Evolutionary conservation across 1,139 yeast species (phyloP), one percentile per base, ranked within the genome.

Genomic region (Hansenula sp.): DNA sequence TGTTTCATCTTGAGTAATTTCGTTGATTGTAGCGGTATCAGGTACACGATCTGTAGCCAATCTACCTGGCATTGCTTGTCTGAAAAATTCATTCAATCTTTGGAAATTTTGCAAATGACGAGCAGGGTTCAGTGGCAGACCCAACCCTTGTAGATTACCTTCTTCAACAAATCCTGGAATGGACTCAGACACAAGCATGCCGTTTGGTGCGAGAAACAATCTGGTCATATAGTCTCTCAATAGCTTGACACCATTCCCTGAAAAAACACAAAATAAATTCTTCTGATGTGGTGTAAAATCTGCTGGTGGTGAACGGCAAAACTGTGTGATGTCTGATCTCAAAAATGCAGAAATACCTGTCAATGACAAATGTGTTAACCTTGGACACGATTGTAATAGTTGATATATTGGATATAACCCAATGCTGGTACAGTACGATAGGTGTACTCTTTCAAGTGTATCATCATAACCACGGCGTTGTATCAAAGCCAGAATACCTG

Each of bases 281-380:
- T 82, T 82, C 62, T 92, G 98, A 53, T 83, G 85, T 44, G 82
- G 89, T 44, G 85, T 89, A 59, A 92, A 90, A 55, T 90, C 97
- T 13, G 87, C 79, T 3, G 98, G 98, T 2, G 97, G 95, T n/a
- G 83, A 86, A 28, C 98, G 82, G 59, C 97, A 90, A 62, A 79
- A 90, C 51, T 78, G 82, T 1, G 94, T 84, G 39, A 92, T 78
- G 55, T 92, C 97, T 17, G 83, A 75, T 47, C 96, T 74, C 58
- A 92, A 72, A 64, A 92, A 92, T 25, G 96, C 86, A 3, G 84
- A 74, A 21, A 92, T 90, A 1, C 98, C 98, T 0, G 98, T 92
- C 43, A 84, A 67, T 12, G 90, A 82, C 42, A 92, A 71, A 65
- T 92, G 98, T 1, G 97, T 89, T 45, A 92, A 69, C 51, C 81